Evolutionary conservation across 2,329 filamentous ascomycete species (phyloP).

Genomic region (Exophiala sp.): DNA sequence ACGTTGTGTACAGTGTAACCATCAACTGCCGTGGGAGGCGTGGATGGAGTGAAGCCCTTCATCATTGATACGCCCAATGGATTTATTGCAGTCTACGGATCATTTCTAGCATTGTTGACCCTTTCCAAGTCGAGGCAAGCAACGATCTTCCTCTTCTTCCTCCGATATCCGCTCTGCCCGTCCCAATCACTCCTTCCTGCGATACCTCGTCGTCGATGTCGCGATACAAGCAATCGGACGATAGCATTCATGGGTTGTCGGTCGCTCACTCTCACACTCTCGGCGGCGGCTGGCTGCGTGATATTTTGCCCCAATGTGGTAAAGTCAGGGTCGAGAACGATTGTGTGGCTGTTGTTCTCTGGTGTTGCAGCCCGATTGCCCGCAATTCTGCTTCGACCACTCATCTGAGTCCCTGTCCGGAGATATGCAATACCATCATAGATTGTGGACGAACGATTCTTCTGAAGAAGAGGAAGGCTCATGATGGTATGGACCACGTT

Average conservation of each 20-base stretch:
- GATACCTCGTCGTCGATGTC: neutral
- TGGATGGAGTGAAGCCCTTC: too few species aligned
- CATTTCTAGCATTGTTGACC: too few species aligned
- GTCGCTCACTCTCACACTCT: neutral
- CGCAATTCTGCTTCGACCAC: neutral
- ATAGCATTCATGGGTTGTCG: neutral
- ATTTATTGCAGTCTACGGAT: too few species aligned
- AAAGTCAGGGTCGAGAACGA: constrained; percentile 6
- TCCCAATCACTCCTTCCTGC: neutral
- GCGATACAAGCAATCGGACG: neutral
- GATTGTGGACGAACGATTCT: neutral
- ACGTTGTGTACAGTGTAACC: neutral
- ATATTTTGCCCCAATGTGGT: constrained; percentile 23
- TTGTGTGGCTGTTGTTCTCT: neutral
- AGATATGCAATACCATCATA: neutral
- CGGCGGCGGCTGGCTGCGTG: constrained; percentile 2
- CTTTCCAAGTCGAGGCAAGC: neutral
- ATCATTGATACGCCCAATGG: too few species aligned
- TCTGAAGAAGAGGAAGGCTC: neutral
- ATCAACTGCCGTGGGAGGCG: neutral
- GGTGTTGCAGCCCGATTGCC: neutral
- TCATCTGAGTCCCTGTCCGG: neutral
- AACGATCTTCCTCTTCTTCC: neutral
- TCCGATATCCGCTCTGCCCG: neutral
- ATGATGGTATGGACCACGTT: neutral